Evolutionary conservation across 495 filamentous ascomycete species (phyloP), one percentile per base, ranked within the genome.

Genomic region (Penicillium angulare): DNA sequence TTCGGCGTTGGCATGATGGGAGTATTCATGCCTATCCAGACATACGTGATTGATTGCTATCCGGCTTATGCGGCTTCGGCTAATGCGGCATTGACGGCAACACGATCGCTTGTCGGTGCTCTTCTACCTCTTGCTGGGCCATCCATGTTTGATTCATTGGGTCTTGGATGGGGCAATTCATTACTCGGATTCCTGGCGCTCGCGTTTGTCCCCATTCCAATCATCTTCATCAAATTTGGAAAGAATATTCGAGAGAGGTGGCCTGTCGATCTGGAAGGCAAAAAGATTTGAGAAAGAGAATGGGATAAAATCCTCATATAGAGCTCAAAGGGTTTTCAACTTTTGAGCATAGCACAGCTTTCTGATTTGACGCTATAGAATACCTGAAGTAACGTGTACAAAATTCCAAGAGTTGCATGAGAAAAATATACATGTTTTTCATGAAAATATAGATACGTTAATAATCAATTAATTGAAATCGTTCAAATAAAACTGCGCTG

Each of bases 151-250:
- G 47, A 66, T 0, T 59, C 61, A 0, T 66, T 90, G 3, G 81
- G 84, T 0, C 60, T 84, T 4, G 85, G 84, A 0, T 88, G 86
- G 86, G 86, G 84, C 2, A 88, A 86, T 55, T 80, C 74, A 5
- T 56, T 89, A 22, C 61, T 88, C 24, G 86, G 69, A 7, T 87
- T 88, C 53, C 63, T 90, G 24, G 74, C 83, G 0, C 52, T 89
- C 17, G 83, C 63, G 4, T 66, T 74, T 80, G 45, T 65, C 2
- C 64, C 66, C 0, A 41, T 67, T 5, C 59, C 69, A 7, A 54
- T 73, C 17, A 9, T 67, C 5, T 63, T 76, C 18, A 59, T 56
- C 16, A 40, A 44, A 21, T 69, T 63, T 55, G 73, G 73, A 0
- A 47, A 64, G 47, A 32, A 7, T 12, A 63, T 74, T 29, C 51